These are phyloP conservation scores for Phytophthora pisi DNA, from an alignment of 352 stramenopile species.

Conservation along the genomic window DNA sequence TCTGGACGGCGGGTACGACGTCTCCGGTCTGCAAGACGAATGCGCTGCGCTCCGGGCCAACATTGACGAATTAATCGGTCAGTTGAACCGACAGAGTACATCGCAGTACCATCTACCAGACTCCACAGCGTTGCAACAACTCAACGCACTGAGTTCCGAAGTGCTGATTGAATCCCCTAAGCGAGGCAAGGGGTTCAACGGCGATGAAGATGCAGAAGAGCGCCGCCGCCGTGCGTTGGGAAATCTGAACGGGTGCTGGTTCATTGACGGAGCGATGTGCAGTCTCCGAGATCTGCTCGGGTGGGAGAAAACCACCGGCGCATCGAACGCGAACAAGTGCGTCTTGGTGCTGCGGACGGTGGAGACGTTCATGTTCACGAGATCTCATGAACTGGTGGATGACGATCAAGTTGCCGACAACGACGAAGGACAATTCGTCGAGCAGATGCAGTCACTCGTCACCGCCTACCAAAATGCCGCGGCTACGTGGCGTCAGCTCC, in stretches of 20 bases:
- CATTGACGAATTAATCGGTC: slow-evolving; percentile 25
- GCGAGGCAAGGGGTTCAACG: background rate
- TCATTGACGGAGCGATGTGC: slow-evolving; percentile 18
- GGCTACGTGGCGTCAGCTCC: slow-evolving; percentile 21
- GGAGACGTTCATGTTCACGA: slow-evolving; percentile 36
- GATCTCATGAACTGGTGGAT: slow-evolving; percentile 13
- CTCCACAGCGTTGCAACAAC: slow-evolving; percentile 2
- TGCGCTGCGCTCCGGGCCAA: slow-evolving; percentile 1
- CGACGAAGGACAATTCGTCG: slow-evolving; percentile 1
- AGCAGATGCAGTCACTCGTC: slow-evolving; percentile 22
- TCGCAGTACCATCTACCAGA: slow-evolving; percentile 9
- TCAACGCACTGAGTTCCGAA: slow-evolving; percentile 12
- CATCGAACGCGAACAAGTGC: slow-evolving; percentile 15
- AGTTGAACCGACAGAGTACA: slow-evolving; percentile 16
- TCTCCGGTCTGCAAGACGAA: background rate
- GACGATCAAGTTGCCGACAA: background rate
- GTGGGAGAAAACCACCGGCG: slow-evolving; percentile 14
- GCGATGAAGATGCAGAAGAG: slow-evolving; percentile 14
- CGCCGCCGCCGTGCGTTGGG: slow-evolving; percentile 21
- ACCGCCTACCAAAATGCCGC: slow-evolving; percentile 17
- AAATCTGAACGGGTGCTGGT: slow-evolving; percentile 28
- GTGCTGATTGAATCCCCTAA: slow-evolving; percentile 14
- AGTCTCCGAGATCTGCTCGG: slow-evolving; percentile 14
- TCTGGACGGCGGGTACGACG: background rate
- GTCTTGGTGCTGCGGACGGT: slow-evolving; percentile 36